A percentile compares a stretch with the other conserved stretches of the same genome.
These are phyloP conservation scores for Globisporangium polare DNA, from an alignment of 352 stramenopile species.

Conservation along the genomic window DNA sequence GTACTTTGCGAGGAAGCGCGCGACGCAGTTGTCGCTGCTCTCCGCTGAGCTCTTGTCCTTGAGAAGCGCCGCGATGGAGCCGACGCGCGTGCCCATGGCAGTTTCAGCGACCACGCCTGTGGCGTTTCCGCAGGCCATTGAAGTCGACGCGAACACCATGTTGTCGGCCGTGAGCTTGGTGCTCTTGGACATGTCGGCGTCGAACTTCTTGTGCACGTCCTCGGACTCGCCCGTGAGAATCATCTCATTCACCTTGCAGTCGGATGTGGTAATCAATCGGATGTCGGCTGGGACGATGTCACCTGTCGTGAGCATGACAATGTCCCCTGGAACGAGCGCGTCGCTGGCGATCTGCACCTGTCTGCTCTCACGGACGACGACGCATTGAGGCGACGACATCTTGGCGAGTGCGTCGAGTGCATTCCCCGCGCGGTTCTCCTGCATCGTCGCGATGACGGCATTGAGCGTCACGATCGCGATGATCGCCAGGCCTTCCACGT, in stretches of 20 bases:
- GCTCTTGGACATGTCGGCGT: slow-evolving; percentile 14
- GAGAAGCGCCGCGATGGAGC: slow-evolving; percentile 38
- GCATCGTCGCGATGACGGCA: slow-evolving; percentile 30
- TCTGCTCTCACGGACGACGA: slow-evolving; percentile 32
- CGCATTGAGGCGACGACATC: slow-evolving; percentile 31
- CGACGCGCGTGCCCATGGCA: slow-evolving; percentile 38
- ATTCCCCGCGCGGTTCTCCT: slow-evolving; percentile 40
- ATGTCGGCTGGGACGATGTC: slow-evolving; percentile 89
- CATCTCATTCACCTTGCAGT: slow-evolving; percentile 86
- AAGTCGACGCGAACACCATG: slow-evolving; percentile 89
- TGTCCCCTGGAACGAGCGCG: slow-evolving; percentile 47
- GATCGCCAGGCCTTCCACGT: slow-evolving; percentile 40
- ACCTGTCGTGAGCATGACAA: slow-evolving; percentile 76
- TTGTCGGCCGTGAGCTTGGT: slow-evolving; percentile 52
- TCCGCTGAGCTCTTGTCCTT: slow-evolving; percentile 14
- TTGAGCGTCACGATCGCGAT: slow-evolving; percentile 46
- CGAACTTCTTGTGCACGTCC: slow-evolving; percentile 30
- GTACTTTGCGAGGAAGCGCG: slow-evolving; percentile 22
- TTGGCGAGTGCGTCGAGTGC: slow-evolving; percentile 37
- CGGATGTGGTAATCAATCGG: slow-evolving; percentile 62
- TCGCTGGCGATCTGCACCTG: slow-evolving; percentile 34
- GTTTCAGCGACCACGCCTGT: slow-evolving; percentile 39
- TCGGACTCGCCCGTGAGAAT: slow-evolving; percentile 85
- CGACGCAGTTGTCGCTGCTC: slow-evolving; percentile 18
- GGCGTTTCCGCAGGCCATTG: slow-evolving; percentile 42